Base-by-base conservation (phyloP, 1,284 basidiomycete genomes). In the Calocybe gambosa region DNA sequence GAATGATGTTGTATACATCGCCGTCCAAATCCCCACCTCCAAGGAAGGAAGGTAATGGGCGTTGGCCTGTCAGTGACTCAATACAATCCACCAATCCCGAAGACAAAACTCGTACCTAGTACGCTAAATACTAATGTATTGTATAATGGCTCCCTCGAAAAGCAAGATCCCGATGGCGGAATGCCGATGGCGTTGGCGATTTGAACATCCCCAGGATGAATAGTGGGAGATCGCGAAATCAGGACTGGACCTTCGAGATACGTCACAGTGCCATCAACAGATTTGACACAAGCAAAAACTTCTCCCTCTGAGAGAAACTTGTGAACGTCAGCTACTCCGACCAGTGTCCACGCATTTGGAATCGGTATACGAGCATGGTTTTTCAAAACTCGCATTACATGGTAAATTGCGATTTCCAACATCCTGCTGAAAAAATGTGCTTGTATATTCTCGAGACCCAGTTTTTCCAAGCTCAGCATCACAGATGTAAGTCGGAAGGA, bases 1-100 rank as follows among this genome's bases (percentile, higher is more conserved):
- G 70, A 33, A 83, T 75, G 5, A 81, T 58, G 47, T 79, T 77
- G 55, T 78, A 82, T 29, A 71, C 62, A 49, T 81, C 77, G 2
- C 78, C 80, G 55, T 83, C 80, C 3, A 85, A 57, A 55, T 85
- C 82, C 0, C 82, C 82, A 10, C 83, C 82, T 10, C 81, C 82
- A 0, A 84, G 67, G 47, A 65, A 77, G 1, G 80, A 78, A 0
- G 81, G 74, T 13, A 85, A 55, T 1, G 82, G 79, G 16, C 82
- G 67, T 13, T 59, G 43, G 7, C 82, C 82, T 84, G 47, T 5
- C 23, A 10, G 2, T 4, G 15, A 15, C 18, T n/a, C n/a, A 31
- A n/a, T 47, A 31, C 25, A 36, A 40, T 18, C 45, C 2, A 37
- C 13, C 7, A 41, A 18, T 19, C 29, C 19, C 34, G 12, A 10